These are phyloP conservation scores for Paracorniculantispora psalliotae DNA, from an alignment of 2,329 filamentous ascomycete species.

Conservation along the genomic window DNA sequence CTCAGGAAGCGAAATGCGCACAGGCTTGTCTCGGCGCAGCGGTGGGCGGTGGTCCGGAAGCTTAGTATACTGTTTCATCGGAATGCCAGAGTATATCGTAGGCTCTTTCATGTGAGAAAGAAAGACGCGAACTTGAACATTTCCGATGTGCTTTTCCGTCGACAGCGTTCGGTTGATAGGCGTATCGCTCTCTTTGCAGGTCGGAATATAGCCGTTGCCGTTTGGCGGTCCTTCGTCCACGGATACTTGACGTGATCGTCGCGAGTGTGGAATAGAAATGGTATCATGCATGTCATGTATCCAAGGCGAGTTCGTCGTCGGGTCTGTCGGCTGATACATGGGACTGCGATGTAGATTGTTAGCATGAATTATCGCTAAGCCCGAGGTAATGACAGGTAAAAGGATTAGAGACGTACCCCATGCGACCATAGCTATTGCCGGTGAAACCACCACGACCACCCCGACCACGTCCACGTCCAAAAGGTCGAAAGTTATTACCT, in stretches of 20 bases:
- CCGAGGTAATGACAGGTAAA: background rate
- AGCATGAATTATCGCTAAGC: constrained; percentile 17
- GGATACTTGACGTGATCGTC: constrained; percentile 39
- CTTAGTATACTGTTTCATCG: constrained; percentile 86
- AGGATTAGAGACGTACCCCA: constrained; percentile 50
- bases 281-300: constrained; percentile 90
- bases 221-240: constrained; percentile 48
- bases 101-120: constrained; percentile 71
- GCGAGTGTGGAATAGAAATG: constrained; percentile 43
- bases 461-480: constrained; percentile 61
- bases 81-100: constrained; percentile 66
- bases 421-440: constrained; percentile 50
- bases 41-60: constrained; percentile 92
- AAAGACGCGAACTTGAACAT: constrained; percentile 76
- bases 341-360: constrained; percentile 25
- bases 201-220: constrained; percentile 50
- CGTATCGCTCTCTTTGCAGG: constrained; percentile 52
- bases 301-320: constrained; percentile 72
- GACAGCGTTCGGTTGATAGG: constrained; percentile 76
- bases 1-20: constrained; percentile 83
- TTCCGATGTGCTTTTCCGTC: constrained; percentile 76
- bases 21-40: constrained; percentile 90
- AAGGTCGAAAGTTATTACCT: constrained; percentile 71
- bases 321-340: constrained; percentile 47
- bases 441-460: constrained; percentile 55